phyloP scores from a whole-genome alignment of 2,329 filamentous ascomycete genomes.

The Talaromyces sp. region DNA sequence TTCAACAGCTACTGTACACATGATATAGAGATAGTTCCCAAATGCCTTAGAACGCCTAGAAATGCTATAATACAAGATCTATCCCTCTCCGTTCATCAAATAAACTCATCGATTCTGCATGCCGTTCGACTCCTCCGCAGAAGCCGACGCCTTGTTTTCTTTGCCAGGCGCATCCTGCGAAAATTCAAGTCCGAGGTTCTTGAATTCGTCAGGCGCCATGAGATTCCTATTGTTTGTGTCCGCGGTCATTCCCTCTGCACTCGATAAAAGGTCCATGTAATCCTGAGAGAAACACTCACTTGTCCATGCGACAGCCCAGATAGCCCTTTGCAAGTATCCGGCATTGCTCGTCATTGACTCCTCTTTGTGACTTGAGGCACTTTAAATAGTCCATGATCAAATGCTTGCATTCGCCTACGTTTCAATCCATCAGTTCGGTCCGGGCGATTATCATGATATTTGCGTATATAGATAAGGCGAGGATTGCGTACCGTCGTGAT shows the following conservation, averaged over 20 bases:
- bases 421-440: neutral
- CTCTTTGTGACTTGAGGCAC: slow-evolving; percentile 78
- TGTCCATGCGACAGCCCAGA: slow-evolving; percentile 87
- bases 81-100: neutral
- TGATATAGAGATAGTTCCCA: neutral
- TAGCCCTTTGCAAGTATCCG: slow-evolving; percentile 82
- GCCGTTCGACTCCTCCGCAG: neutral
- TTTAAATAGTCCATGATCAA: slow-evolving; percentile 79
- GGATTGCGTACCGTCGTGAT: slow-evolving; percentile 65
- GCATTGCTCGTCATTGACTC: slow-evolving; percentile 81
- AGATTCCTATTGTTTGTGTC: slow-evolving; percentile 60
- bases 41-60: neutral
- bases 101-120: neutral
- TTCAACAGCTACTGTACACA: neutral
- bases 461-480: neutral
- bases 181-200: slow-evolving; percentile 76
- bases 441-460: neutral
- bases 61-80: neutral
- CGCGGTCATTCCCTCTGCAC: neutral
- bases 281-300: slow-evolving; percentile 50
- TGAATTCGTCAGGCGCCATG: slow-evolving; percentile 93
- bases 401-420: slow-evolving; percentile 79
- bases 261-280: neutral
- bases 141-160: neutral
- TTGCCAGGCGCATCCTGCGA: slow-evolving; percentile 22